A percentile compares a stretch with the other conserved stretches of the same genome.
phyloP scores from a whole-genome alignment of 129 eudicot genomes.

The Daucus carota region DH1_v3.0 NC_030381.2:21648501-21649000 shows the following conservation, averaged over 20 bases:
- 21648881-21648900: too few species aligned
- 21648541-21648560: conserved; percentile 47
- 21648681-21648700: neutral
- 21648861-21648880: too few species aligned
- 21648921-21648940: too few species aligned
- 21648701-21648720: too few species aligned
- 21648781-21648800: neutral
- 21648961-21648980: too few species aligned
- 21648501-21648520: conserved; percentile 47
- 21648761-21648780: neutral
- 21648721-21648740: neutral
- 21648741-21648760: neutral
- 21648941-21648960: too few species aligned
- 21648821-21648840: neutral
- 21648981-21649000: too few species aligned
- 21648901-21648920: too few species aligned
- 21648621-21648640: neutral
- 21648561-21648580: neutral
- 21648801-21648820: neutral
- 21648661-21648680: neutral
- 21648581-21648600: neutral
- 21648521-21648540: conserved; percentile 74
- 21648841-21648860: too few species aligned
- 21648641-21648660: neutral
- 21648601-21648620: neutral